These are phyloP conservation scores for Raffaelea deltoideospora DNA, from an alignment of 2,329 filamentous ascomycete genomes.

Conservation along the genomic window DNA sequence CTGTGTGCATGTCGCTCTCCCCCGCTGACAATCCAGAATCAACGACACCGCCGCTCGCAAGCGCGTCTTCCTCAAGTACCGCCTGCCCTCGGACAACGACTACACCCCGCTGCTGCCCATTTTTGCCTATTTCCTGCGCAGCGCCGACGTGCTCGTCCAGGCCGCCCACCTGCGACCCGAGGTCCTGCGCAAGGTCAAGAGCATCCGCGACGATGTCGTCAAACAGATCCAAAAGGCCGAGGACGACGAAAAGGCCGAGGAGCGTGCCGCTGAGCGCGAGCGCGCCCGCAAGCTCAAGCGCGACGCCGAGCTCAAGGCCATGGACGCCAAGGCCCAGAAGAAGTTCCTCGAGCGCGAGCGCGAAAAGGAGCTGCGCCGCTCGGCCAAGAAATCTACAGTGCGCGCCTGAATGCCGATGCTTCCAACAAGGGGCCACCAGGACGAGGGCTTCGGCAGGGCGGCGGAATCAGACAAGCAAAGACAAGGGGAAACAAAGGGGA, in stretches of 20 bases:
- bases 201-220: slow-evolving; percentile 65
- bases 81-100: slow-evolving; percentile 48
- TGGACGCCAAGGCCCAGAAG: slow-evolving; percentile 73
- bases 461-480: too few relatives aligned
- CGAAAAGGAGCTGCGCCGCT: slow-evolving; percentile 52
- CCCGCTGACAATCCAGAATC: slow-evolving; percentile 34
- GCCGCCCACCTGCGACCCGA: slow-evolving; percentile 77
- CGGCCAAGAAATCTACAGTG: slow-evolving; percentile 37
- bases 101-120: slow-evolving; percentile 56
- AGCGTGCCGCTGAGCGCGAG: slow-evolving; percentile 56
- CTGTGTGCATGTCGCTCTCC: not conserved
- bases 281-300: slow-evolving; percentile 78
- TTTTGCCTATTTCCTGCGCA: slow-evolving; percentile 66
- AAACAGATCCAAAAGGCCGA: slow-evolving; percentile 64
- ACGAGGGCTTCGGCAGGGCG: too few relatives aligned
- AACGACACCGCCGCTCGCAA: slow-evolving; percentile 77
- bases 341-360: slow-evolving; percentile 71
- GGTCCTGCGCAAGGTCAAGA: slow-evolving; percentile 70
- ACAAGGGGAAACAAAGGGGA: not conserved
- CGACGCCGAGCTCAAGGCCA: slow-evolving; percentile 61
- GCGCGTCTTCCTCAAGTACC: slow-evolving; percentile 65
- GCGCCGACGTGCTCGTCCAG: slow-evolving; percentile 69
- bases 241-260: slow-evolving; percentile 70
- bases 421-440: too few relatives aligned
- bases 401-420: slow-evolving; percentile 26